A percentile compares a stretch with the other conserved stretches of the same genome.
phyloP scores from a whole-genome alignment of 495 filamentous ascomycete genomes.

The Filosporella fistucella region DNA sequence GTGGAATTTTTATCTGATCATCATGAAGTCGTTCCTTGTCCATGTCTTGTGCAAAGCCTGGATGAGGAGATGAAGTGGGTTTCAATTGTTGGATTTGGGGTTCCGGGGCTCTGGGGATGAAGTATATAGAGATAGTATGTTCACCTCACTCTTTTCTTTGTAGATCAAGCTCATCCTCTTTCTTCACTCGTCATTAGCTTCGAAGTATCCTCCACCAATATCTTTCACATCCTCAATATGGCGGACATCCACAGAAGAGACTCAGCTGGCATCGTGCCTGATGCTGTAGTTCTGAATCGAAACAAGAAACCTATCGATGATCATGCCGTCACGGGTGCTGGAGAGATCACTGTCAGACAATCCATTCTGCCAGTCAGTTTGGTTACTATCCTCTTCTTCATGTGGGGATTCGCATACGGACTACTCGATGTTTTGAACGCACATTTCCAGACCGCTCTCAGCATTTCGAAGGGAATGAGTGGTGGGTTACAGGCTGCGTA shows the following conservation, averaged over 20 bases:
- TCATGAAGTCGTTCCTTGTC: too few species aligned
- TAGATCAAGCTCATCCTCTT: not conserved
- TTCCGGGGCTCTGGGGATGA: not conserved
- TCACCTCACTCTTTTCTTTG: not conserved
- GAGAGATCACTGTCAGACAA: slow-evolving; percentile 47
- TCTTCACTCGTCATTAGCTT: not conserved
- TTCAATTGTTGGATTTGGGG: too few species aligned
- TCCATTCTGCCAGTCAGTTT: slow-evolving; percentile 35
- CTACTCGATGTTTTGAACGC: slow-evolving; percentile 51
- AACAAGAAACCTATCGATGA: slow-evolving; percentile 20
- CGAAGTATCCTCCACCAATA: not conserved
- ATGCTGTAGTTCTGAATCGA: not conserved
- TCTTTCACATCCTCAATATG: not conserved
- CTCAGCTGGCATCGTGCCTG: not conserved
- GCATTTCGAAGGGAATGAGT: slow-evolving; percentile 38
- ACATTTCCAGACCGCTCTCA: slow-evolving; percentile 44
- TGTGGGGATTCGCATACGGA: slow-evolving; percentile 41
- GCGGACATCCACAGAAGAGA: not conserved
- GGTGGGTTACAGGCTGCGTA: slow-evolving; percentile 47
- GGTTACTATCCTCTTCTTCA: slow-evolving; percentile 30
- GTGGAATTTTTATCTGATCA: too few species aligned
- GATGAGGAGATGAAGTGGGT: too few species aligned
- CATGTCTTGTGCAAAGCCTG: too few species aligned
- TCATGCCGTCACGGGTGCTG: slow-evolving; percentile 41
- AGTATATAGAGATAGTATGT: not conserved